Evolutionary conservation across 768 basidiomycete genomes (phyloP).

Genomic region (Suillus bovinus): DNA sequence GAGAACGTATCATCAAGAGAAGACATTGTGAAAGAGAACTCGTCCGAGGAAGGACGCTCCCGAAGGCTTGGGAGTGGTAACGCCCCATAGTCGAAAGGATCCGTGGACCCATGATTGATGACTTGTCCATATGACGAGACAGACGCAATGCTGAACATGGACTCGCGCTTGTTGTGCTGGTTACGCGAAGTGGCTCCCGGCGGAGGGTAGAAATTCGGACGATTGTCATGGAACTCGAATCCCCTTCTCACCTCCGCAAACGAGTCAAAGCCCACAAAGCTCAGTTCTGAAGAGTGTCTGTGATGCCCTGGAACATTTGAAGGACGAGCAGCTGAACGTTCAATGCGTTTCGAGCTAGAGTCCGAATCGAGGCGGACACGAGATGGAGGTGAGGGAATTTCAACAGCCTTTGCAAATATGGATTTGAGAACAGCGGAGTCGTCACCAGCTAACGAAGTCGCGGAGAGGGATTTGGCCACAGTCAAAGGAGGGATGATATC

Average conservation of each 20-base stretch:
- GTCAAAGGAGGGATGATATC: slow-evolving; percentile 74
- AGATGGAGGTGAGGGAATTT: slow-evolving; percentile 33
- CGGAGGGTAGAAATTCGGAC: slow-evolving; percentile 68
- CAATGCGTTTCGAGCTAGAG: slow-evolving; percentile 38
- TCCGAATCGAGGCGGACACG: slow-evolving; percentile 45
- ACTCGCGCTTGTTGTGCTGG: slow-evolving; percentile 52
- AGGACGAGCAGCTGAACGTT: slow-evolving; percentile 22
- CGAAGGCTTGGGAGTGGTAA: slow-evolving; percentile 43
- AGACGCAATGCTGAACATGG: slow-evolving; percentile 72
- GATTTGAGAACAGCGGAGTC: slow-evolving; percentile 57
- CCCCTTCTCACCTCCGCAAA: slow-evolving; percentile 80
- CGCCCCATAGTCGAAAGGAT: slow-evolving; percentile 73
- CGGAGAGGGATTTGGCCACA: slow-evolving; percentile 50
- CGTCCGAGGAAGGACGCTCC: slow-evolving; percentile 59
- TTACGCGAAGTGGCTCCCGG: slow-evolving; percentile 37
- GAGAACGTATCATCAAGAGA: slow-evolving; percentile 74
- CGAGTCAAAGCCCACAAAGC: slow-evolving; percentile 72
- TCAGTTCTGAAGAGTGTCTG: slow-evolving; percentile 49
- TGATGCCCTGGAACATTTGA: slow-evolving; percentile 30
- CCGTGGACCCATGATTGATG: slow-evolving; percentile 57
- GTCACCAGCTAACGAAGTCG: slow-evolving; percentile 44
- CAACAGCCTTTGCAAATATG: slow-evolving; percentile 49
- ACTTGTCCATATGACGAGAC: slow-evolving; percentile 78
- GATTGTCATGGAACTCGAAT: slow-evolving; percentile 67
- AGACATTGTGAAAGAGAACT: slow-evolving; percentile 57